A percentile compares a stretch with the other conserved stretches of the same genome.
phyloP scores from a whole-genome alignment of 1,284 basidiomycete genomes.

The Fomitiporia mediterranea region DNA sequence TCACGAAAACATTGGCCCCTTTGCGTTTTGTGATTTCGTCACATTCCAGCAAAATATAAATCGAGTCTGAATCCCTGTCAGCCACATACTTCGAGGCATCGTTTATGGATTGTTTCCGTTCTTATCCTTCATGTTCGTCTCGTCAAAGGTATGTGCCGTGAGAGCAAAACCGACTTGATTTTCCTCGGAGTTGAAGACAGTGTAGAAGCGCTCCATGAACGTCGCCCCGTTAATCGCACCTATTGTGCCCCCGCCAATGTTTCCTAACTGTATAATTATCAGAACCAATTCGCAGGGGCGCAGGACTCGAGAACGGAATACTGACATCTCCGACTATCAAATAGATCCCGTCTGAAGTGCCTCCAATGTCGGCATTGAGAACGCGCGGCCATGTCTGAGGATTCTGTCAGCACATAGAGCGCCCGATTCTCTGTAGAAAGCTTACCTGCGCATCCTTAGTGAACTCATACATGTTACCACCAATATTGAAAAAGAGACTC shows the following conservation, averaged over 20 bases:
- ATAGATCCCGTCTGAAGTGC: conserved; percentile 39
- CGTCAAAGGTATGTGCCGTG: conserved; percentile 49
- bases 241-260: conserved; percentile 14
- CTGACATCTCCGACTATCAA: conserved; percentile 34
- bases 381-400: conserved; percentile 43
- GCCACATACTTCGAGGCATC: no score
- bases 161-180: conserved; percentile 51
- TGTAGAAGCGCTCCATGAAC: conserved; percentile 27
- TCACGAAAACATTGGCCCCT: no score
- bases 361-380: conserved; percentile 42
- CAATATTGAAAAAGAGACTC: conserved; percentile 22
- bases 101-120: no score
- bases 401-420: no score
- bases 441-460: conserved; percentile 33
- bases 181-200: conserved; percentile 31
- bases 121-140: no score
- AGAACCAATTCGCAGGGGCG: no score
- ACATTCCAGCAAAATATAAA: no score
- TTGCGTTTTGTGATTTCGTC: no score
- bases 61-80: no score
- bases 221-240: conserved; percentile 30
- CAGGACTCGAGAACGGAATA: not conserved
- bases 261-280: conserved; percentile 21
- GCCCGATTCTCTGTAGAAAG: no score
- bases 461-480: conserved; percentile 19